A percentile compares a stretch with the other conserved stretches of the same genome.
phyloP scores from a whole-genome alignment of 148 eudicot genomes.

The Chenopodium berlandieri region DNA sequence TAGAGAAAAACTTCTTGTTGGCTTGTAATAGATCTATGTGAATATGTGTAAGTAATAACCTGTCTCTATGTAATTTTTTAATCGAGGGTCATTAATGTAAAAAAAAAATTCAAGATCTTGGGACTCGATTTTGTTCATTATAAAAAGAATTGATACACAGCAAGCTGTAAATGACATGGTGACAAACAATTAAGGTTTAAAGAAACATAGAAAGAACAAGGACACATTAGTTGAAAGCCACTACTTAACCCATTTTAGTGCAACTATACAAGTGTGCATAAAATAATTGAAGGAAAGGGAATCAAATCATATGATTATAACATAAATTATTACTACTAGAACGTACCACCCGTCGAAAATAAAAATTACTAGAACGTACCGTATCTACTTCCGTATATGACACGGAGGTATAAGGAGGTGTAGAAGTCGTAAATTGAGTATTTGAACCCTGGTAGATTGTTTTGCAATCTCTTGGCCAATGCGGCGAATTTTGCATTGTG shows the following conservation, averaged over 20 bases:
- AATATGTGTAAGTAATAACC: background rate
- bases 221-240: slow-evolving; percentile 10
- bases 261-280: background rate
- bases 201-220: background rate
- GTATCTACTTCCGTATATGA: slow-evolving; percentile 27
- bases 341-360: slow-evolving; percentile 26
- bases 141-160: slow-evolving; percentile 1
- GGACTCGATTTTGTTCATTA: background rate
- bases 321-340: background rate
- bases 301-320: background rate
- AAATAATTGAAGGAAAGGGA: slow-evolving; percentile 5
- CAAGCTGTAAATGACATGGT: background rate
- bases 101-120: background rate
- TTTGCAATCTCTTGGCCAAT: slow-evolving; percentile 22
- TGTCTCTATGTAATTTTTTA: background rate
- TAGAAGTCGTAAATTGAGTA: slow-evolving; percentile 43
- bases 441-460: slow-evolving; percentile 36
- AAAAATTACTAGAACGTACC: slow-evolving; percentile 24
- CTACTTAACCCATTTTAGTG: slow-evolving; percentile 2
- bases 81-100: background rate
- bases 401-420: slow-evolving; percentile 21
- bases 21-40: background rate
- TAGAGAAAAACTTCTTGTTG: too few species aligned
- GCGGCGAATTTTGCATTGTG: slow-evolving; percentile 34
- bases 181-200: background rate